Conservation (phyloP, 345 rosid genomes). For the Nephelium lappaceum region DNA sequence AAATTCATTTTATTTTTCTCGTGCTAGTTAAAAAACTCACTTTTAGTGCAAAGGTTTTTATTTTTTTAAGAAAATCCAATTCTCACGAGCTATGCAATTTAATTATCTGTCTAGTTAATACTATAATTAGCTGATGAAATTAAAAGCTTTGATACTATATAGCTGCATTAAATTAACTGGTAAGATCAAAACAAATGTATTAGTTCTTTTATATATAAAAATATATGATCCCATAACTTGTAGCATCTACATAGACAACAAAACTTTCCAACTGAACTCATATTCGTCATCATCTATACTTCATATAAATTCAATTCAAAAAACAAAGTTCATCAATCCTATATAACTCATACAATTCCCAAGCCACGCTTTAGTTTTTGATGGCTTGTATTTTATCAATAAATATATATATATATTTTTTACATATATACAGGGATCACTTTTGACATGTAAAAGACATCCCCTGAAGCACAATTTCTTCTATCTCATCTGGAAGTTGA, state of each 20-base stretch:
- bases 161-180: too few species aligned
- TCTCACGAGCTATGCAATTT: too few species aligned
- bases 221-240: neutral
- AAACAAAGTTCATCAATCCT: neutral
- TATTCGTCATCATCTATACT: neutral
- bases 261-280: neutral
- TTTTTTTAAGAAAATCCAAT: too few species aligned
- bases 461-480: neutral
- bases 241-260: neutral
- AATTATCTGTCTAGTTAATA: too few species aligned
- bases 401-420: too few species aligned
- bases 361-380: neutral
- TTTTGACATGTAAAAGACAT: neutral
- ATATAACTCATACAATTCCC: neutral
- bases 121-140: too few species aligned
- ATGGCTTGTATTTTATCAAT: neutral
- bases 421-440: neutral
- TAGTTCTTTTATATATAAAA: too few species aligned
- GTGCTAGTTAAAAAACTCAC: too few species aligned
- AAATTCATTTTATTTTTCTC: too few species aligned
- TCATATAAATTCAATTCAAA: neutral
- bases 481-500: slow-evolving; percentile 82
- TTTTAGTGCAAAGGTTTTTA: too few species aligned
- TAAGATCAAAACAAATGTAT: too few species aligned
- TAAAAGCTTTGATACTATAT: too few species aligned